Conservation (phyloP, 1,284 basidiomycete genomes). For the Cryptococcus sp. region DNA sequence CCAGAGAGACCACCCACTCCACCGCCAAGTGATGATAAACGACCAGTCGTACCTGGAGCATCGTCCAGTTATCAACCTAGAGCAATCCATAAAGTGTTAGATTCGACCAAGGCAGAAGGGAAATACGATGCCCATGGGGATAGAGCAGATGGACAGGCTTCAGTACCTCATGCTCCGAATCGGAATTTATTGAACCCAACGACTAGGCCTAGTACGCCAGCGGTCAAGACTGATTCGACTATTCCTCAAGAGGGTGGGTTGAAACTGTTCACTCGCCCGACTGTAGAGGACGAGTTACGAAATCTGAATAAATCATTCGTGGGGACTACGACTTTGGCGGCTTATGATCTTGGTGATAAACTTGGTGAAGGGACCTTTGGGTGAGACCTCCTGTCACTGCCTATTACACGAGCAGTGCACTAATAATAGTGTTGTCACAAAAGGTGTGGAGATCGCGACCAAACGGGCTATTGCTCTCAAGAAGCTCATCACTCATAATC, state of each 20-base stretch:
- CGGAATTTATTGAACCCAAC: conserved; percentile 31
- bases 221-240: neutral
- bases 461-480: conserved; percentile 79
- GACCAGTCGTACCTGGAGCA: conserved; percentile 29
- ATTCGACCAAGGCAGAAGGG: conserved; percentile 17
- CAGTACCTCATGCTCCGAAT: conserved; percentile 43
- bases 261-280: conserved; percentile 49
- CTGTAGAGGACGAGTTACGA: conserved; percentile 61
- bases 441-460: conserved; percentile 64
- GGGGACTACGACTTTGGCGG: conserved; percentile 70
- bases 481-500: conserved; percentile 79
- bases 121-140: conserved; percentile 18
- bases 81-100: conserved; percentile 24
- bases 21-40: conserved; percentile 19
- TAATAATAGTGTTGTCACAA: conserved; percentile 71
- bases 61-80: conserved; percentile 20
- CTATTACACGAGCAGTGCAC: neutral
- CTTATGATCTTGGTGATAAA: conserved; percentile 77
- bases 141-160: conserved; percentile 24
- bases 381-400: conserved; percentile 48
- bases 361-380: conserved; percentile 94
- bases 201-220: conserved; percentile 13
- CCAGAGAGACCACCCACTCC: conserved; percentile 4
- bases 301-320: conserved; percentile 65
- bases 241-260: conserved; percentile 5